Conservation (phyloP, 139 green algal genomes). For the Pseudopediastrum boryanum region DNA sequence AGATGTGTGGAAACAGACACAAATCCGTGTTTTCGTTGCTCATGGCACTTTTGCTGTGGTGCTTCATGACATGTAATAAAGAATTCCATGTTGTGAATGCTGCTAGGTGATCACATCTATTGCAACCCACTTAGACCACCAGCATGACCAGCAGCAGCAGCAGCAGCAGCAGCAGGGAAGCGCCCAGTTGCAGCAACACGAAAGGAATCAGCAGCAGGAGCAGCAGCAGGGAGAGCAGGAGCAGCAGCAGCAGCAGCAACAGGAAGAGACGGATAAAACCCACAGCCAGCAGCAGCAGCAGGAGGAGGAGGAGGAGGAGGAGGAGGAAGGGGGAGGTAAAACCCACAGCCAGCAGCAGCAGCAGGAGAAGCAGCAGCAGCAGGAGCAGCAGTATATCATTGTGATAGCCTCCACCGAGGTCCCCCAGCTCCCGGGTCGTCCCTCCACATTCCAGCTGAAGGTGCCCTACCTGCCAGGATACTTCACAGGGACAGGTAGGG, state of each 20-base stretch:
- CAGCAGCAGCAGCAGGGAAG: slow-evolving; percentile 18
- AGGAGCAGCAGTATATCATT: slow-evolving; percentile 38
- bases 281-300: not conserved
- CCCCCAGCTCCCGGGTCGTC: slow-evolving; percentile 48
- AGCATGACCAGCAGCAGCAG: slow-evolving; percentile 1
- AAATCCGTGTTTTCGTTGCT: too few relatives aligned
- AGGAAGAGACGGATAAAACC: too few relatives aligned
- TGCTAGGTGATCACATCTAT: too few relatives aligned
- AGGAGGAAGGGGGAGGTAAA: not conserved
- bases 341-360: not conserved
- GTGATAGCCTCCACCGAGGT: slow-evolving; percentile 70
- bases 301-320: too few relatives aligned
- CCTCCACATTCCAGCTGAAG: slow-evolving; percentile 43
- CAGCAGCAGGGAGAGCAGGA: slow-evolving; percentile 1
- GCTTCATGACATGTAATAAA: too few relatives aligned
- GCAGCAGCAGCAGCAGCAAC: not conserved
- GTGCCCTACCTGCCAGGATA: slow-evolving; percentile 72
- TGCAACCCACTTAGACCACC: too few relatives aligned
- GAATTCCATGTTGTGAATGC: too few relatives aligned
- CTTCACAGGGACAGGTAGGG: slow-evolving; percentile 83
- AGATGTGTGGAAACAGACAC: too few relatives aligned
- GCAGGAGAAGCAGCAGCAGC: slow-evolving; percentile 2
- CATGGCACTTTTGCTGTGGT: too few relatives aligned
- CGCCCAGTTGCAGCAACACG: slow-evolving; percentile 32
- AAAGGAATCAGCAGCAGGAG: not conserved